Evolutionary conservation across 805 yeast genomes (phyloP).

Genomic region (Yamadazyma scolyti): DNA sequence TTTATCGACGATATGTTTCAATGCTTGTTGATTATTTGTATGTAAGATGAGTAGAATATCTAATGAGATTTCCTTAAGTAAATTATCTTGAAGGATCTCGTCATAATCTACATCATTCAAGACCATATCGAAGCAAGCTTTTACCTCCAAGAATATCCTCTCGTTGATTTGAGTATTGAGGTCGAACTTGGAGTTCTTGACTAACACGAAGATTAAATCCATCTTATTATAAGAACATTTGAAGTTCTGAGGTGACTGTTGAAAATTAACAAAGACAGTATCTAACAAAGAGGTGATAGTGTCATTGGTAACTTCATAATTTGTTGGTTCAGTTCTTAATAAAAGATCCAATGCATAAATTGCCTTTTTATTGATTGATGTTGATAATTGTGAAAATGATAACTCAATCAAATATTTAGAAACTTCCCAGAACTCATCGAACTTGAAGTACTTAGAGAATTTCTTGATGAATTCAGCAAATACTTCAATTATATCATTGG

Average conservation of each 20-base stretch:
- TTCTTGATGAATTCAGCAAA: constrained; percentile 52
- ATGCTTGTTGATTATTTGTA: no score
- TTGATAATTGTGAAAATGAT: constrained; percentile 36
- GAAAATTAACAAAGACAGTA: constrained; percentile 10
- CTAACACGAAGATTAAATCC: constrained; percentile 7
- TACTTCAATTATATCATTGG: constrained; percentile 60
- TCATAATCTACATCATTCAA: constrained; percentile 42
- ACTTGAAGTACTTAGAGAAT: constrained; percentile 40
- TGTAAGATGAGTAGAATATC: constrained; percentile 28
- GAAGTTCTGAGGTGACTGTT: constrained; percentile 15
- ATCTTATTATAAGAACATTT: constrained; percentile 6
- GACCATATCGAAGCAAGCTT: constrained; percentile 12
- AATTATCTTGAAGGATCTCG: constrained; percentile 38
- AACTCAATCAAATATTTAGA: constrained; percentile 28
- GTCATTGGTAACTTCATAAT: constrained; percentile 6
- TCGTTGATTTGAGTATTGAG: constrained; percentile 3
- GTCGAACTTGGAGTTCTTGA: constrained; percentile 7
- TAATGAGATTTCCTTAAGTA: constrained; percentile 50
- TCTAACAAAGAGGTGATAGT: constrained; percentile 15
- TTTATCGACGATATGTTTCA: constrained; percentile 9
- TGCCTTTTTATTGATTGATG: constrained; percentile 43
- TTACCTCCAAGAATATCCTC: constrained; percentile 16
- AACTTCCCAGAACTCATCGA: constrained; percentile 28
- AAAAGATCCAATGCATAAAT: constrained; percentile 46
- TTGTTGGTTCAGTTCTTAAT: constrained; percentile 23